A percentile compares a stretch with the other conserved stretches of the same genome.
These are phyloP conservation scores for Cyclotella baltica DNA, from an alignment of 108 stramenopile genomes.

Conservation along the genomic window DNA sequence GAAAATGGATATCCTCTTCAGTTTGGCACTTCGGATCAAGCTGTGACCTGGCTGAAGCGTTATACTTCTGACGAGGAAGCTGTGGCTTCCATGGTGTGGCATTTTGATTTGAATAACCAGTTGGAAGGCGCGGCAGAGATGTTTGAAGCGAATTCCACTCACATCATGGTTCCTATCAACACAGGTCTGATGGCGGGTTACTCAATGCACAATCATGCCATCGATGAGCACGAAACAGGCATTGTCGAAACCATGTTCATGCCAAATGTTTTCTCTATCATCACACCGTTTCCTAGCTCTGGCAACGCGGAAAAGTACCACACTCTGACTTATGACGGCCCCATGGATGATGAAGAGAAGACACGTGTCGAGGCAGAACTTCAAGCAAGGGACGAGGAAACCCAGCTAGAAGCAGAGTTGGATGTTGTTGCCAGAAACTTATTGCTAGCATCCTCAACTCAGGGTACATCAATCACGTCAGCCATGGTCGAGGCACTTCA, in stretches of 20 bases:
- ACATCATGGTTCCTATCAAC: not conserved
- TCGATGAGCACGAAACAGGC: not conserved
- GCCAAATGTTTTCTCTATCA: not conserved
- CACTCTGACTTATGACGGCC: not conserved
- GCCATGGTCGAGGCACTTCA: not conserved
- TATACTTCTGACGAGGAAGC: not conserved
- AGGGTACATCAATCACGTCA: not conserved
- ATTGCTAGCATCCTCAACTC: not conserved
- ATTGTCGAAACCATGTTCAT: not conserved
- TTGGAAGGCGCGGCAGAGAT: not conserved
- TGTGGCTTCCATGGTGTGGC: not conserved
- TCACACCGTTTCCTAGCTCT: not conserved
- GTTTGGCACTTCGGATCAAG: not conserved
- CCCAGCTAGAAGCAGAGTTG: not conserved
- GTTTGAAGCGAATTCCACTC: not conserved
- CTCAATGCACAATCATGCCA: not conserved
- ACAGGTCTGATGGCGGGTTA: not conserved
- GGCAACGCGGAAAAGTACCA: not conserved
- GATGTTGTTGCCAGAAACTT: not conserved
- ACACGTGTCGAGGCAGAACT: not conserved
- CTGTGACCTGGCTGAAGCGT: not conserved
- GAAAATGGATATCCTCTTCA: not conserved
- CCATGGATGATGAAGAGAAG: not conserved
- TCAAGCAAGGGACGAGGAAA: not conserved
- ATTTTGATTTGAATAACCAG: not conserved